These are phyloP conservation scores for Musa schizocarpa DNA, from an alignment of 176 grass and related monocot genomes.

Conservation along the genomic window DNA sequence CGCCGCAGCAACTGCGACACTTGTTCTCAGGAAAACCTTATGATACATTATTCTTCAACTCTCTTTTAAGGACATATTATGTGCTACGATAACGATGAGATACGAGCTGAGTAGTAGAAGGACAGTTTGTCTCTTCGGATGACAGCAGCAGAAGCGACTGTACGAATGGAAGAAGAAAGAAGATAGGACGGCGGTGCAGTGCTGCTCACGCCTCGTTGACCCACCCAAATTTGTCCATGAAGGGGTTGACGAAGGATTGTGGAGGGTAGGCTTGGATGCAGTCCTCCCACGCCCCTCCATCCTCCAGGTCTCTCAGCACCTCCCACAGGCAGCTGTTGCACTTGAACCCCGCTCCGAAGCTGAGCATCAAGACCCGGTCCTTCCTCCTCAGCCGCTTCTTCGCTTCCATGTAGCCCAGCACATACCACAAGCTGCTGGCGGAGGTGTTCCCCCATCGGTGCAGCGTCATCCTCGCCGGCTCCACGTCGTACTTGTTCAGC, in stretches of 20 bases:
- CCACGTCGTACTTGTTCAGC: conserved; percentile 43
- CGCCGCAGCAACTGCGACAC: too few relatives aligned
- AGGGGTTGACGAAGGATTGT: conserved; percentile 52
- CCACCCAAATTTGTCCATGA: conserved; percentile 76
- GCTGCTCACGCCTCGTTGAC: conserved; percentile 23
- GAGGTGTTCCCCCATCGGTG: conserved; percentile 95
- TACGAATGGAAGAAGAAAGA: too few relatives aligned
- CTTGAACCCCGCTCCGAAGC: conserved; percentile 81
- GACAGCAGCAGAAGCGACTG: too few relatives aligned
- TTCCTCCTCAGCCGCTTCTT: conserved; percentile 48
- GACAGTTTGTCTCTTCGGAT: too few relatives aligned
- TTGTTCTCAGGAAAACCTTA: too few relatives aligned
- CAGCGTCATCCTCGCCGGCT: conserved; percentile 80
- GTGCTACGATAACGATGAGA: too few relatives aligned
- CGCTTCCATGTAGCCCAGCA: conserved; percentile 78
- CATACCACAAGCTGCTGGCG: conserved; percentile 89
- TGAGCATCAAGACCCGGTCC: conserved; percentile 71
- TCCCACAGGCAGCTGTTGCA: conserved; percentile 92
- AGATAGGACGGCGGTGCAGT: too few relatives aligned
- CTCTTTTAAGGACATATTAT: too few relatives aligned
- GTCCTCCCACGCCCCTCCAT: conserved; percentile 57
- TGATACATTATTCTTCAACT: too few relatives aligned
- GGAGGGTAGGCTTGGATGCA: conserved; percentile 63
- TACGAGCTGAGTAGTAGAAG: too few relatives aligned
- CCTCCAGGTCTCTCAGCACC: conserved; percentile 45